phyloP scores from a whole-genome alignment of 768 basidiomycete species.

The Boletus rubroflammeus region DNA sequence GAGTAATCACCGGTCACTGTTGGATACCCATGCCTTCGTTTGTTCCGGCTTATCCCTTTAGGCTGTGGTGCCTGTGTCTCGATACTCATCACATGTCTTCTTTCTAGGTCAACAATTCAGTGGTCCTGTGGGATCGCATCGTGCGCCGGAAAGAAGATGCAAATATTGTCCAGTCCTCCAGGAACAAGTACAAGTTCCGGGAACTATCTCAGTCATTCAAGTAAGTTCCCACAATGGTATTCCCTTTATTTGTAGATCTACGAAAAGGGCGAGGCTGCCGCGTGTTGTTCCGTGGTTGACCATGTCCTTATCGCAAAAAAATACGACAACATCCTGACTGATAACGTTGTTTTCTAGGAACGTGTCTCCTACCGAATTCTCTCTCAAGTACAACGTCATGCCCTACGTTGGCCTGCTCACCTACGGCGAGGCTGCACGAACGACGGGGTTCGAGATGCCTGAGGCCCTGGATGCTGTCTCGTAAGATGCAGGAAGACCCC shows the following conservation, averaged over 20 bases:
- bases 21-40: slow-evolving; percentile 4
- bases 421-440: slow-evolving; percentile 67
- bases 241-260: not conserved
- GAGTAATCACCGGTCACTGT: slow-evolving; percentile 29
- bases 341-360: slow-evolving; percentile 43
- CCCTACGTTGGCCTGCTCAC: slow-evolving; percentile 80
- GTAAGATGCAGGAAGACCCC: slow-evolving; percentile 3
- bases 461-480: slow-evolving; percentile 32
- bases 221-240: slow-evolving; percentile 41
- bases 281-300: slow-evolving; percentile 20
- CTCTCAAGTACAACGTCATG: slow-evolving; percentile 87
- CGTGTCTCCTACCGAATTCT: slow-evolving; percentile 61
- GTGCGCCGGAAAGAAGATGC: slow-evolving; percentile 78
- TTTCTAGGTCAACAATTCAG: slow-evolving; percentile 61
- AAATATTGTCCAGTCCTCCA: slow-evolving; percentile 42
- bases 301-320: slow-evolving; percentile 11
- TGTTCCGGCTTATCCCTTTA: slow-evolving; percentile 19
- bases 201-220: slow-evolving; percentile 72
- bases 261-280: slow-evolving; percentile 9
- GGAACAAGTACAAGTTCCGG: slow-evolving; percentile 83
- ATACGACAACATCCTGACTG: slow-evolving; percentile 9
- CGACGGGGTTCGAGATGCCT: slow-evolving; percentile 36
- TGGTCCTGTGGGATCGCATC: slow-evolving; percentile 92
- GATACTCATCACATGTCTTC: slow-evolving; percentile 11
- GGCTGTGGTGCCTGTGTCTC: slow-evolving; percentile 10